Base-by-base conservation (phyloP, 1,284 basidiomycete species). In the Sanghuangporus baumii region DNA sequence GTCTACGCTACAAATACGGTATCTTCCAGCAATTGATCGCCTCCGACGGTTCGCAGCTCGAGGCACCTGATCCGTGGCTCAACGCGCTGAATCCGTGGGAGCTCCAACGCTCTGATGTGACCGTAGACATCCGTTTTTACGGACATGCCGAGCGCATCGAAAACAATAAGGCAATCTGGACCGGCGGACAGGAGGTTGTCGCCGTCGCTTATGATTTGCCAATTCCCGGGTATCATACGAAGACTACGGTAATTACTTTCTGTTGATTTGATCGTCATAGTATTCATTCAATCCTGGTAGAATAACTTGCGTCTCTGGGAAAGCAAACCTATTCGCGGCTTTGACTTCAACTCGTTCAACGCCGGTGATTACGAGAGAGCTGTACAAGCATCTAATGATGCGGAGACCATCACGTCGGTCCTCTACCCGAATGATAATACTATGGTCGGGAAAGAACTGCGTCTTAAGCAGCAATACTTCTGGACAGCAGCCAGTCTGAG, bases 401-500 rank as follows among this genome's bases (percentile, higher is more conserved):
- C 95, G 6, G 90, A 89, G 67, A 93, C 91, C 50, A 96, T 98
- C 71, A 96, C 94, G 2, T 85, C 91, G 12, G 94, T 95, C 5
- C 79, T 96, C 40, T 97, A 93, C 73, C 90, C 91, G 11, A 92
- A 92, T 69, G 90, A 93, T 69, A 87, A 91, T 70, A 92, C 89
- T 0, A 74, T 75, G 0, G 89, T 88, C 63, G 94, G 94, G 66
- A 96, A 96, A 74, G 91, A 94, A 73, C 79, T 96, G 36, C 87
- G 94, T 64, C 81, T 97, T 67, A 96, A 96, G 79, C 94, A 97
- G 71, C 94, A 97, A 75, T 95, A 94, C 76, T 93, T 94, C 77
- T 93, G 91, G 91, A 92, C 89, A 38, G 88, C 91, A 20, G 93
- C 92, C 23, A 89, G 86, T 73, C 80, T 96, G 43, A 83, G 87